phyloP scores from a whole-genome alignment of 1,284 basidiomycete species.

The Wallemia hederae region DNA sequence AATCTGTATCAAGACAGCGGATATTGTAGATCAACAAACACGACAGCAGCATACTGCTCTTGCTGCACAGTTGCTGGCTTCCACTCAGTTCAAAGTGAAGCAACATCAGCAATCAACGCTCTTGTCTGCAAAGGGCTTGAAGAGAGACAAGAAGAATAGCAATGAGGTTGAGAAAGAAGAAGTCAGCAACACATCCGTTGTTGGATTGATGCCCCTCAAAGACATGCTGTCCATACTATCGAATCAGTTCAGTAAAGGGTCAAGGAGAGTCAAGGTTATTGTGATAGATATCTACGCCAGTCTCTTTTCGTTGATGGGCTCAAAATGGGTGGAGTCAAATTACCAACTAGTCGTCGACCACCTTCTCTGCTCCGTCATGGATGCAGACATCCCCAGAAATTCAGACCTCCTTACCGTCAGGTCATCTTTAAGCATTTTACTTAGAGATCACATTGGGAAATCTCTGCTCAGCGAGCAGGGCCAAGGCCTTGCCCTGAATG shows the following conservation, averaged over 20 bases:
- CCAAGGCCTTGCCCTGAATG: constrained; percentile 68
- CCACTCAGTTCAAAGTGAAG: constrained; percentile 45
- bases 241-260: constrained; percentile 37
- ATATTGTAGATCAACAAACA: constrained; percentile 54
- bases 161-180: constrained; percentile 25
- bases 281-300: constrained; percentile 70
- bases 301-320: constrained; percentile 42
- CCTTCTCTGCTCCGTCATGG: constrained; percentile 27
- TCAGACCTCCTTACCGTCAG: constrained; percentile 40
- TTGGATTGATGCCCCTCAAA: constrained; percentile 29
- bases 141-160: constrained; percentile 27
- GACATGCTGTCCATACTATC: constrained; percentile 66
- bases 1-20: constrained; percentile 43
- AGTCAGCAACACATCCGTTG: constrained; percentile 27
- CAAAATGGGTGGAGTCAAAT: constrained; percentile 49
- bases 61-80: constrained; percentile 52
- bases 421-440: constrained; percentile 39
- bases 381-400: constrained; percentile 24
- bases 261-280: constrained; percentile 45
- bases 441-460: constrained; percentile 61
- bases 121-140: constrained; percentile 17
- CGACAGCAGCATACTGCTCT: constrained; percentile 47
- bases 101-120: constrained; percentile 10
- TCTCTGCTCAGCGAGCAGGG: constrained; percentile 72
- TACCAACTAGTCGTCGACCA: constrained; percentile 54